Evolutionary conservation across 2,329 filamentous ascomycete species (phyloP).

Genomic region (Nectriaceae sp.): DNA sequence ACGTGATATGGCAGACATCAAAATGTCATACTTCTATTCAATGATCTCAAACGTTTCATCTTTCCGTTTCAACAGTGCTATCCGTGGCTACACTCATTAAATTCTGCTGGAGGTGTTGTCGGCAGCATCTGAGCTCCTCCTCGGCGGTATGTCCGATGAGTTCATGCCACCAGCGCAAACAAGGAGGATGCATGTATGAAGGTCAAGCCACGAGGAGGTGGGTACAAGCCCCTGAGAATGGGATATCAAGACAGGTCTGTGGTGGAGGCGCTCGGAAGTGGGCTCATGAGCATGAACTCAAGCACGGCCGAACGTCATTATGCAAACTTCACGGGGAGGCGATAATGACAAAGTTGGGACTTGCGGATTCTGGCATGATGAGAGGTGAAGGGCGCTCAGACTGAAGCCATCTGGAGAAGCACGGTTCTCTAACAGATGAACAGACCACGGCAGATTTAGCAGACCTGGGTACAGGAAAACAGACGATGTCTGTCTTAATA

Average conservation of each 20-base stretch:
- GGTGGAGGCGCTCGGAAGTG: constrained; percentile 1
- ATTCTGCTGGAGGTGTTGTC: too few species aligned
- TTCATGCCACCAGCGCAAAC: constrained; percentile 8
- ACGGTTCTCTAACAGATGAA: background rate
- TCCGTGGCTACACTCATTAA: background rate
- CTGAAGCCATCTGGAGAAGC: too few species aligned
- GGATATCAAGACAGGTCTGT: constrained; percentile 4
- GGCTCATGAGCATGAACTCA: constrained; percentile 4
- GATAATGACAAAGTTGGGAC: constrained; percentile 1
- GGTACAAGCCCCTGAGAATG: constrained; percentile 2
- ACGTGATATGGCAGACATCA: background rate
- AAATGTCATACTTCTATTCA: background rate
- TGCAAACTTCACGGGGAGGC: background rate
- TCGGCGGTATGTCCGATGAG: too few species aligned
- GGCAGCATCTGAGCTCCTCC: too few species aligned
- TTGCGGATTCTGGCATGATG: constrained; percentile 5
- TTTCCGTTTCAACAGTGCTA: background rate
- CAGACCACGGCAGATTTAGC: too few species aligned
- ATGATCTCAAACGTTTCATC: background rate
- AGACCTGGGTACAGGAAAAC: too few species aligned
- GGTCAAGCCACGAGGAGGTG: constrained; percentile 4
- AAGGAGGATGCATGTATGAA: constrained; percentile 11
- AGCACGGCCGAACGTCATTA: background rate
- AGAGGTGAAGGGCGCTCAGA: too few species aligned
- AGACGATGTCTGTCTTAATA: too few species aligned